Base-by-base conservation (phyloP, 2,329 filamentous ascomycete species). In the Trichophyton schoenleinii region DNA sequence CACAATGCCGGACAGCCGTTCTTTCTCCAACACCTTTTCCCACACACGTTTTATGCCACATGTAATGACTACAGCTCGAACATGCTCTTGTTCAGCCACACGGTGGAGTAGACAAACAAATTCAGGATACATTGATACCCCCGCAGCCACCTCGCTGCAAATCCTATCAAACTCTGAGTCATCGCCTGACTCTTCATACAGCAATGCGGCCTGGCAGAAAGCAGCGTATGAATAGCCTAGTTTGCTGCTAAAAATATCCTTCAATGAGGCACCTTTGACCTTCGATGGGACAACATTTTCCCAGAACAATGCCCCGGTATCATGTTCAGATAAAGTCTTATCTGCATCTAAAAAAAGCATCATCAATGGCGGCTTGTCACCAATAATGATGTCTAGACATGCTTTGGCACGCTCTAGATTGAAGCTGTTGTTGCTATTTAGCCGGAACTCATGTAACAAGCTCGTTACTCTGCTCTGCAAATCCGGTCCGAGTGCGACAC, bases 261-360 rank as follows among this genome's bases (percentile, higher is more conserved):
- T 77, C 58, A 83, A 66, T 60, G 61, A 34, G 36, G 31, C 7
- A 15, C 60, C 61, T 13, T 67, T 52, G 3, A 61, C 64, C 13
- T 18, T 36, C 13, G 38, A 9, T 11, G 52, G 59, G 2, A 53
- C 55, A 15, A 67, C 38, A 5, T 42, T 67, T 18, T 73, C 63
- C 81, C 79, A 85, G 68, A 84, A 84, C 60, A 81, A 44, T 0
- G 42, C 60, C 0, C 80, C 78, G 3, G 78, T 79, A 63, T 86
- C 83, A 11, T 76, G 64, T 0, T 76, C 61, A 3, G 76, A 70
- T 60, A 87, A 68, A 0, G 83, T 87, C 64, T 71, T 80, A 68
- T 87, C 83, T 0, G 71, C 83, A 63, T 87, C 84, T 1, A 87
- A 55, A 0, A 85, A 77, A 15, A 87, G 58, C 53, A 82, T 69